Percentiles rank a stretch among this genome's conserved stretches.
These are phyloP conservation scores for Dictyostelium brefeldianum DNA, from an alignment of 78 protist genomes.

Conservation along the genomic window DNA sequence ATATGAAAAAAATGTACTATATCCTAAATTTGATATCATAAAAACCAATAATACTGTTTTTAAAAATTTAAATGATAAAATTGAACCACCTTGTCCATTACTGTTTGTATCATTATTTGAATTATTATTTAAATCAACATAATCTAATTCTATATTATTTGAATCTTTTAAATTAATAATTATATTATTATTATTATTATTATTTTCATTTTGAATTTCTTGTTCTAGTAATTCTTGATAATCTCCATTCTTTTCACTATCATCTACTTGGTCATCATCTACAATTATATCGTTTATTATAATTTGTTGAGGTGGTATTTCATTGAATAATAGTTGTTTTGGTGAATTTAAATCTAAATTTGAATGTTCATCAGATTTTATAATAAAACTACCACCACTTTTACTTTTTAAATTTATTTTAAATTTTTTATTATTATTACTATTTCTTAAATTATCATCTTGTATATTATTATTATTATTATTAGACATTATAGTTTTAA, in stretches of 20 bases:
- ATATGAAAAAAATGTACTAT: conserved; percentile 67
- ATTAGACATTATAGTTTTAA: not conserved
- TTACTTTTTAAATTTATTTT: not conserved
- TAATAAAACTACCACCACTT: not conserved
- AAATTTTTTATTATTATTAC: not conserved
- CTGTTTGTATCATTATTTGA: not conserved
- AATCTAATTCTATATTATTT: conserved; percentile 14
- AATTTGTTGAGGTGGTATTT: not conserved
- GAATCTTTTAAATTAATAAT: not conserved
- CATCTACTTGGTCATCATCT: not conserved
- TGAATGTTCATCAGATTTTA: not conserved
- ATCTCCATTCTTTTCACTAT: not conserved
- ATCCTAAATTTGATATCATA: conserved; percentile 64
- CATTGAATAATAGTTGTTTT: not conserved
- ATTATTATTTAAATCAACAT: not conserved
- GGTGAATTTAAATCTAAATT: not conserved
- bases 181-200: not conserved
- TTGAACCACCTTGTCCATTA: too few species aligned
- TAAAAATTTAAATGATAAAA: not conserved
- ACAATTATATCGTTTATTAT: not conserved
- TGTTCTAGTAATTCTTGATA: not conserved
- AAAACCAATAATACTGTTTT: conserved; percentile 33
- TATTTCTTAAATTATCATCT: not conserved
- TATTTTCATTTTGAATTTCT: not conserved
- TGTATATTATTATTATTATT: not conserved